Conservation (phyloP, 148 eudicot species). For the Persicaria maculosa region DNA sequence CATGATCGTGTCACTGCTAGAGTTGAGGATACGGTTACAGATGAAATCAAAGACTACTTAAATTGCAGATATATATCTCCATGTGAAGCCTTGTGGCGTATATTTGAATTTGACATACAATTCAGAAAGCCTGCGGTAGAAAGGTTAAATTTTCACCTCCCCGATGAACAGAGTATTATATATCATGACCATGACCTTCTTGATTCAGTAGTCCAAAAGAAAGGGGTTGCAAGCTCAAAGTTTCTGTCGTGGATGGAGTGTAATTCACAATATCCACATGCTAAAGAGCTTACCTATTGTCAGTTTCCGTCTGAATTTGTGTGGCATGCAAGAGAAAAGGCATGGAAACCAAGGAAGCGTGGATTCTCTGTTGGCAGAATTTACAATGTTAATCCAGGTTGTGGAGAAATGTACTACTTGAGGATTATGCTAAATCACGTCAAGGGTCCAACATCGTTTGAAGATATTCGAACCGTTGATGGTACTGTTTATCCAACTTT, state of each 20-base stretch:
- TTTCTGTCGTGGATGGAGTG: neutral
- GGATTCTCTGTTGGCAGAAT: neutral
- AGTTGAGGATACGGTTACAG: neutral
- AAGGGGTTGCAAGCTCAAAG: neutral
- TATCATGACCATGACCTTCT: neutral
- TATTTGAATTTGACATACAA: neutral
- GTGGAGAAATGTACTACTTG: neutral
- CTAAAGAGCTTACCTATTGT: neutral
- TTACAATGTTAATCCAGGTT: neutral
- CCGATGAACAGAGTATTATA: neutral
- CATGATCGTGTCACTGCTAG: constrained; percentile 4
- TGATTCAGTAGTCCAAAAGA: neutral
- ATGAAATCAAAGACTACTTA: neutral
- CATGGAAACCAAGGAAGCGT: neutral
- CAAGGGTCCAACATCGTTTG: neutral
- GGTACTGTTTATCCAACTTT: neutral
- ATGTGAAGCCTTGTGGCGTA: neutral
- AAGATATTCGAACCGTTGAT: neutral
- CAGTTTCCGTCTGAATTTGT: neutral
- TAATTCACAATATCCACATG: neutral
- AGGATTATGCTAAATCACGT: neutral
- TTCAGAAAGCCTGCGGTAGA: neutral
- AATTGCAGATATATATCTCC: constrained; percentile 1
- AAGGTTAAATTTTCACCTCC: constrained; percentile 4
- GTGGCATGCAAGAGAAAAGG: neutral